Evolutionary conservation across 768 basidiomycete species (phyloP).

Genomic region (Podaxis sp.): DNA sequence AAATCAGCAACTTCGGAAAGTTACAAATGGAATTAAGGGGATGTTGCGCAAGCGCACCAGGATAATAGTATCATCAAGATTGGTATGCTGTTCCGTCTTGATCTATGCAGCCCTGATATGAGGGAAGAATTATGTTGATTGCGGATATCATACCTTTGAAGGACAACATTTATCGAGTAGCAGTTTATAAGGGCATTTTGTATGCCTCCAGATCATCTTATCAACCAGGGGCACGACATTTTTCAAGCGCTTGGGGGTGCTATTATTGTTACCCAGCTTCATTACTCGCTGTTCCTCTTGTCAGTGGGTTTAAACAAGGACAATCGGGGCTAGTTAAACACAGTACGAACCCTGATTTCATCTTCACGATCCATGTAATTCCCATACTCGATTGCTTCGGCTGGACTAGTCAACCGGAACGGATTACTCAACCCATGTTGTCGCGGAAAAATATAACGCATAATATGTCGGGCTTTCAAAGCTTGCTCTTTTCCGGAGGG

Average conservation of each 20-base stretch:
- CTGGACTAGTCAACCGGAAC: conserved; percentile 32
- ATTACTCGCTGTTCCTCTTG: conserved; percentile 2
- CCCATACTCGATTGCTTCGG: conserved; percentile 30
- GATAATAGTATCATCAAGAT: conserved; percentile 59
- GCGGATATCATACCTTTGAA: conserved; percentile 52
- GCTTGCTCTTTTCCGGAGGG: conserved; percentile 43
- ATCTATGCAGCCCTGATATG: not conserved
- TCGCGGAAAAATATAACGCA: conserved; percentile 83
- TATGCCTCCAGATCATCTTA: conserved; percentile 61
- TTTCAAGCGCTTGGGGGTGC: conserved; percentile 70
- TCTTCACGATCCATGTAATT: conserved; percentile 59
- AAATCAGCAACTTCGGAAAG: not conserved
- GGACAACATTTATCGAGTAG: conserved; percentile 66
- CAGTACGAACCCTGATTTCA: conserved; percentile 58
- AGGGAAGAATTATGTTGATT: not conserved
- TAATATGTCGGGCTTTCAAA: conserved; percentile 53
- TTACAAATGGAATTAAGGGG: not conserved
- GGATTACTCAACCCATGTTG: conserved; percentile 67
- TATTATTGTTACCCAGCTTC: conserved; percentile 41
- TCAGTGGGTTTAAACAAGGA: not conserved
- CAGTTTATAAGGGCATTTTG: conserved; percentile 62
- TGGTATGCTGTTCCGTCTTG: conserved; percentile 17
- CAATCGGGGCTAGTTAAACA: not conserved
- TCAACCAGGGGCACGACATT: conserved; percentile 48
- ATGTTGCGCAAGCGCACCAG: conserved; percentile 39